Evolutionary conservation across 148 eudicot genomes (phyloP), one percentile per base, ranked within the genome.

Genomic region (Chenopodium album): DNA sequence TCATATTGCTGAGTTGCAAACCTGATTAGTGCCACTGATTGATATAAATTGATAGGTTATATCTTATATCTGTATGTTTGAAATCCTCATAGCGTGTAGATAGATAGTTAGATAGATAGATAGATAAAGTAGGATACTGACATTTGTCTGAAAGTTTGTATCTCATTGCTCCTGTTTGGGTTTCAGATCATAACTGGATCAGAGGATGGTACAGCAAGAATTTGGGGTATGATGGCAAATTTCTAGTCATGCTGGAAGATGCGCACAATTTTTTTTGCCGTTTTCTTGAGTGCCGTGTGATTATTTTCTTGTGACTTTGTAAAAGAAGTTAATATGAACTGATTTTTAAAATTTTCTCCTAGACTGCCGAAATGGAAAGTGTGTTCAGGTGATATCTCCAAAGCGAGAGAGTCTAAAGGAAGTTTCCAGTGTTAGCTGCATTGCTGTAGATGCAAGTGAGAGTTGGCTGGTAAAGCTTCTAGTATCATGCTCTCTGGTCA

Each of bases 391-490:
- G 65, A 88, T 96, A 73, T 80, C 87, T 76, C 92, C 91, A 17
- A 81, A 79, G 81, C 89, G 84, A 84, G 89, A 84, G 82, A 86
- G 84, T 81, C 79, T 79, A 48, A 89, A 88, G 81, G 91, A 82
- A 64, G 81, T 75, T 81, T 78, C 94, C 17, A 81, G 82, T 83
- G 89, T 94, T 77, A 87, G 95, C 79, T 91, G 99, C 87, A 86
- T 96, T 88, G 91, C 98, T 66, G 91, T 96, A 79, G 99, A 94
- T 89, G 88, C 90, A 48, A 96, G 97, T 87, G 99, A 93, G 87
- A 96, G 94, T 83, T 96, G 99, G 99, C 90, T 96, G 99, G 99
- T 96, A 88, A 90, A 78, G 60, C 81, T 79, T 47, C 12, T 12
- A 75, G 32, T 75, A 65, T 17, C 71, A 22, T 16, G 59, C 31